Evolutionary conservation across 139 green algal genomes (phyloP), one percentile per base, ranked within the genome.

Genomic region (Tetraselmis chui): DNA sequence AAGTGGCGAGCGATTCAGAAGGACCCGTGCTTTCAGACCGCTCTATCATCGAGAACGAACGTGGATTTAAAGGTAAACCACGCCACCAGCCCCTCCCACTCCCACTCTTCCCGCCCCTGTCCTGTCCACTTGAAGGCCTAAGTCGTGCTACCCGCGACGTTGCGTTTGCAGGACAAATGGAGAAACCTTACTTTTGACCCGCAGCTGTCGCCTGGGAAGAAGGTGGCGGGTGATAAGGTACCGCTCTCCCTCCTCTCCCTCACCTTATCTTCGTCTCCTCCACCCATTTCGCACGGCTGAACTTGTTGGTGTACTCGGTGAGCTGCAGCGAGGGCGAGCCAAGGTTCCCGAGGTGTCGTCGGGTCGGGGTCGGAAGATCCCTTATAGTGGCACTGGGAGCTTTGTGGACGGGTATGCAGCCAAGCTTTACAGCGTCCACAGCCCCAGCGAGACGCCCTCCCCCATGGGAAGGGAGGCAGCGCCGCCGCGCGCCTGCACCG

Each of bases 41-140:
- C 28, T 2, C 28, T 79, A 23, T 79, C 75, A 11, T 32, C 28
- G 5, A 79, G 75, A 22, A 79, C 28, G 11, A 80, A 80, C 77
- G 77, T 80, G 27, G 77, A 80, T 18, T 32, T 80, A 29, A 80
- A 80, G 77, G 77, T 67, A 5, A 5, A 5, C 45, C 18, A 25
- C 45, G 11, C 45, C 45, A 5, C 45, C 45, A 5, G 11, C 45
- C 45, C 45, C 45, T 18, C 45, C 45, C 45, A 25, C 45, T 18
- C 45, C 45, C 45, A 5, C 45, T 18, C n/a, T 18, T 18, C 45
- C 45, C 45, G 11, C 45, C 45, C 45, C 45, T 67, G 45, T 67
- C 45, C 45, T 67, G n/a, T n/a, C n/a, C n/a, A n/a, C n/a, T n/a
- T n/a, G n/a, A n/a, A n/a, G n/a, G n/a, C n/a, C n/a, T n/a, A n/a